A percentile compares a stretch with the other conserved stretches of the same genome.
Evolutionary conservation across 306 rosid genomes (phyloP).

Genomic region (Carpinus viminea): DNA sequence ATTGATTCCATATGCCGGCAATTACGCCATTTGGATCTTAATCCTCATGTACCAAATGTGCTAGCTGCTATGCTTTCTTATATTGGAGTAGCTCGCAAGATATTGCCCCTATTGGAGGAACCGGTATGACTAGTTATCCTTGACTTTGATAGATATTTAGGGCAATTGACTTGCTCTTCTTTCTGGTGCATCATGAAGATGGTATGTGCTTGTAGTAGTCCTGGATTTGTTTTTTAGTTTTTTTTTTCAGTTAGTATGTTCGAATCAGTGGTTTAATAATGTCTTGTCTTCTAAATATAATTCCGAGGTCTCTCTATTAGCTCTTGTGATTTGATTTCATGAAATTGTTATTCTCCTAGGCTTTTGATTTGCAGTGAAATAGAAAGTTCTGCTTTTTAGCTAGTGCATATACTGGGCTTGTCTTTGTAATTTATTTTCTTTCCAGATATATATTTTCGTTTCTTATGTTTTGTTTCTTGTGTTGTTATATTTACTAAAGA

Average conservation of each 20-base stretch:
- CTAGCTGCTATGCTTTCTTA: constrained; percentile 87
- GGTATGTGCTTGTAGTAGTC: not conserved
- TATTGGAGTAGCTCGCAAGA: constrained; percentile 81
- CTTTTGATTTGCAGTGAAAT: not conserved
- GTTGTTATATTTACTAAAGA: constrained; percentile 13
- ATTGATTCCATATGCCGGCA: constrained; percentile 88
- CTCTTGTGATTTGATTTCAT: not conserved
- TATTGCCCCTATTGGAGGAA: constrained; percentile 89
- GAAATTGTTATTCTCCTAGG: not conserved
- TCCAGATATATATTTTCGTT: not conserved
- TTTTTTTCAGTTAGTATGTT: constrained; percentile 9
- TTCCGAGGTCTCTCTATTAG: not conserved
- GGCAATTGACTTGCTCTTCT: constrained; percentile 18
- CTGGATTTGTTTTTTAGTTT: not conserved
- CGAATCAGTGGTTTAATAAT: not conserved
- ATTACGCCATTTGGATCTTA: constrained; percentile 84
- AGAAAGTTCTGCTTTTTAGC: not conserved
- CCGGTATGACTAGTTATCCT: constrained; percentile 53
- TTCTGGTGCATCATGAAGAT: constrained; percentile 12
- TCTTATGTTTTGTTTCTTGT: constrained; percentile 17
- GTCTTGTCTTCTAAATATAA: not conserved
- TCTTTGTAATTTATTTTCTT: not conserved
- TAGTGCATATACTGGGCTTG: not conserved
- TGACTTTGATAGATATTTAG: constrained; percentile 17
- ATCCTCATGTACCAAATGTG: constrained; percentile 78